A percentile compares a stretch with the other conserved stretches of the same genome.
Conservation (phyloP, 2,329 filamentous ascomycete genomes). For the Cercospora beticola region DNA sequence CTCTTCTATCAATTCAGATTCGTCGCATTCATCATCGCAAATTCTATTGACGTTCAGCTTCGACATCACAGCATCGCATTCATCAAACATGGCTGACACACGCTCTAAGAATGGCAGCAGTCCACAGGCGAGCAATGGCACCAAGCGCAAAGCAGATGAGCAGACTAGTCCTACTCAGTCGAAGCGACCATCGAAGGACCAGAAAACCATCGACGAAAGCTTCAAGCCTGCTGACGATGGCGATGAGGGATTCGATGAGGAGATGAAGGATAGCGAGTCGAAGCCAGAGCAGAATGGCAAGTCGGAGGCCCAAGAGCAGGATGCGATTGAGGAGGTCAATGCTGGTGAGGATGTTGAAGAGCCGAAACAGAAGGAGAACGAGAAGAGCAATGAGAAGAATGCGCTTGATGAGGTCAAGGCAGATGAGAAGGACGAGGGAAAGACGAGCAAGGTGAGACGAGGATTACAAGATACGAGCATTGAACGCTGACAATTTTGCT, state of each 20-base stretch:
- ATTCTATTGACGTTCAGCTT: neutral
- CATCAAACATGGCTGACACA: constrained; percentile 11
- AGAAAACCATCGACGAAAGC: constrained; percentile 10
- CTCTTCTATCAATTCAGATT: neutral
- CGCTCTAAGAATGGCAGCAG: constrained; percentile 19
- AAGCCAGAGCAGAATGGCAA: constrained; percentile 17
- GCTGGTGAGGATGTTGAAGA: constrained; percentile 15
- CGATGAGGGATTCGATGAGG: constrained; percentile 30
- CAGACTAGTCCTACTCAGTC: constrained; percentile 37
- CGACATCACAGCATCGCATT: neutral
- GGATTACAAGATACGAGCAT: neutral
- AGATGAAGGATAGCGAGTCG: constrained; percentile 31
- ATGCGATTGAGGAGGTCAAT: constrained; percentile 26
- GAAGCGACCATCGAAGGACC: constrained; percentile 38
- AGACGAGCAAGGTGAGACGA: constrained; percentile 30
- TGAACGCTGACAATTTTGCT: neutral
- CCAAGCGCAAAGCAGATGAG: constrained; percentile 22
- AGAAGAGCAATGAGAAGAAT: constrained; percentile 21
- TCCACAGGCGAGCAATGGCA: constrained; percentile 11
- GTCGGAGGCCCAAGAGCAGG: constrained; percentile 32
- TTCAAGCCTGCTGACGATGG: constrained; percentile 14
- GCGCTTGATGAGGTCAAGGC: constrained; percentile 35
- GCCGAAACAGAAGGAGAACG: constrained; percentile 2
- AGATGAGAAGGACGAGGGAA: constrained; percentile 32
- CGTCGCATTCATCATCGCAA: neutral